phyloP scores from a whole-genome alignment of 2,329 filamentous ascomycete genomes.

The Erysiphe neolycopersici region DNA sequence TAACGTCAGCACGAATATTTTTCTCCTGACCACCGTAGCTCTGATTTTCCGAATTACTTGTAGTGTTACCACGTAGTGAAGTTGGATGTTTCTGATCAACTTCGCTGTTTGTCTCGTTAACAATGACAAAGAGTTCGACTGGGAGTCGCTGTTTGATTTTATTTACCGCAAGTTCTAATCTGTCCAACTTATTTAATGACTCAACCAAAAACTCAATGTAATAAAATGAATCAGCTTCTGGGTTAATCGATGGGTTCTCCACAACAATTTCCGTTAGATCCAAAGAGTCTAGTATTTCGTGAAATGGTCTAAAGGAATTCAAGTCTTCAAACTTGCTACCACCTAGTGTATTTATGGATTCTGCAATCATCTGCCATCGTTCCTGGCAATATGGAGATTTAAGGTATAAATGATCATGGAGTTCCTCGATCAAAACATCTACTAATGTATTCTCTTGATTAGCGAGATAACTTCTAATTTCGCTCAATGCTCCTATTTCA shows the following conservation, averaged over 20 bases:
- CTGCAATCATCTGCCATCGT: slow-evolving; percentile 65
- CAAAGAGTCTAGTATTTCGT: slow-evolving; percentile 29
- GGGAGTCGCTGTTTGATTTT: slow-evolving; percentile 79
- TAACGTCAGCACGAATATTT: slow-evolving; percentile 54
- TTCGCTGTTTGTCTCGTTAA: slow-evolving; percentile 85
- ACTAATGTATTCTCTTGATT: slow-evolving; percentile 83
- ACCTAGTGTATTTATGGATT: slow-evolving; percentile 26
- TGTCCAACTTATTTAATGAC: slow-evolving; percentile 65
- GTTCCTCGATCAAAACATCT: slow-evolving; percentile 87
- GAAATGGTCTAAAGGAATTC: slow-evolving; percentile 24
- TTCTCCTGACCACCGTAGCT: slow-evolving; percentile 44
- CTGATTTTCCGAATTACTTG: slow-evolving; percentile 27
- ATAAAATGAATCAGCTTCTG: slow-evolving; percentile 82
- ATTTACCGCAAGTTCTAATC: slow-evolving; percentile 65
- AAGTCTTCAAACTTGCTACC: slow-evolving; percentile 19
- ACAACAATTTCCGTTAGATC: slow-evolving; percentile 35
- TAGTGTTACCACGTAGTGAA: slow-evolving; percentile 29
- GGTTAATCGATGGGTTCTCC: slow-evolving; percentile 80
- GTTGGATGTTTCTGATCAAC: slow-evolving; percentile 83
- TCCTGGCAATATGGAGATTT: slow-evolving; percentile 96
- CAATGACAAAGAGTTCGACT: slow-evolving; percentile 77
- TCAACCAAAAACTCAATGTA: slow-evolving; percentile 78
- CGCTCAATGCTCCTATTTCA: slow-evolving; percentile 65
- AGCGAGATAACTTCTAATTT: slow-evolving; percentile 63
- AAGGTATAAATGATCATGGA: slow-evolving; percentile 90